Percentiles rank a stretch among this genome's conserved stretches.
Conservation (phyloP, 345 rosid species). For the Moricandia arvensis region DNA sequence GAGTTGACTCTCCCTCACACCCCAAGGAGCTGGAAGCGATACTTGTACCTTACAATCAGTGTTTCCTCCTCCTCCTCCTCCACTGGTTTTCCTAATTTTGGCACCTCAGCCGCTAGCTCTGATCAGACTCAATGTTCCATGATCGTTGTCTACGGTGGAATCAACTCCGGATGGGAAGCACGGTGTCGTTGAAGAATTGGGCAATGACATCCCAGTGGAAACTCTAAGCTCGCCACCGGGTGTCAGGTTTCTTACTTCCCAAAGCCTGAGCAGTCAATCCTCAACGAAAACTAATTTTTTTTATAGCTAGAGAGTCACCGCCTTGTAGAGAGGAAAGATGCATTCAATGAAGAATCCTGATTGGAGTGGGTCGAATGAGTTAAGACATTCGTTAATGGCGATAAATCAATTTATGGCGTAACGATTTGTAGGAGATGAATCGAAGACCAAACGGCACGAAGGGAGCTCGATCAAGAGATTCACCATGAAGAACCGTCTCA, state of each 20-base stretch:
- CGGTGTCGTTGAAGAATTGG: too few species aligned
- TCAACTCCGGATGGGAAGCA: too few species aligned
- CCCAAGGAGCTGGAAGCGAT: too few species aligned
- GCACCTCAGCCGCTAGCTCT: neutral
- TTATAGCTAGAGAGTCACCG: too few species aligned
- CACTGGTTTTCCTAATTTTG: conserved; percentile 26
- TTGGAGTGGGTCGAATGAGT: neutral
- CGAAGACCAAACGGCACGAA: neutral
- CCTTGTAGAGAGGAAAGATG: too few species aligned
- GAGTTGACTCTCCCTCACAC: too few species aligned
- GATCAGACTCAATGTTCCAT: conserved; percentile 35
- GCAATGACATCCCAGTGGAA: too few species aligned
- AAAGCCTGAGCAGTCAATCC: too few species aligned
- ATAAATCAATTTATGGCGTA: neutral
- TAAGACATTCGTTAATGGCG: neutral
- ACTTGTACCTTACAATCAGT: neutral
- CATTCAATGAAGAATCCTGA: too few species aligned
- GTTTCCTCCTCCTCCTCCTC: neutral
- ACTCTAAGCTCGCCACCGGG: too few species aligned
- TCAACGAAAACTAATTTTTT: too few species aligned
- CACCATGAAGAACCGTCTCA: neutral
- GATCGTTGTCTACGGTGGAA: conserved; percentile 3
- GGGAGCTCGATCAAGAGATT: neutral
- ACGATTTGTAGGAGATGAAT: neutral
- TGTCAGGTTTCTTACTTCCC: too few species aligned